Evolutionary conservation across 495 filamentous ascomycete genomes (phyloP), one percentile per base, ranked within the genome.

Genomic region (Massariosphaeria phaeospora): DNA sequence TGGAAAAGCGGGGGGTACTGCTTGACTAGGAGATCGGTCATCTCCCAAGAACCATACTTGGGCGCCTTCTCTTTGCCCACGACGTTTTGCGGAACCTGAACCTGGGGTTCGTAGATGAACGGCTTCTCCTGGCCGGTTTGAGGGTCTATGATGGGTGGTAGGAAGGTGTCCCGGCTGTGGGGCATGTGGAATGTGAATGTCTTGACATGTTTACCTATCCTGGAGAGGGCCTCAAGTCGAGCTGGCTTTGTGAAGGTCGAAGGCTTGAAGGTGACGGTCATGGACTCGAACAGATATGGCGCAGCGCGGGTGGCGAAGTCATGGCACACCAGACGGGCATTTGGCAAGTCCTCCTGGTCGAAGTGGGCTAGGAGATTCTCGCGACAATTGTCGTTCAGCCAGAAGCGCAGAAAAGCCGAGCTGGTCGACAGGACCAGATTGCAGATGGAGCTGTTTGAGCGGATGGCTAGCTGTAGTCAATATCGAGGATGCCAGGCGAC

Each of bases 1-100:
- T 91, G 88, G 71, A 91, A 93, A 6, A 91, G 69, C 6, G 88
- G 84, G 30, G 85, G 83, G 61, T 89, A 91, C 66, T 91, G 88
- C 61, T 85, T 78, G 30, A 86, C 83, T 31, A 91, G 75, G 40
- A 90, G 70, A 64, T 88, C 84, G 40, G 73, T 78, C 68, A 78
- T 74, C 49, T 75, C 82, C 79, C 63, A 80, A 62, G 72, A 76
- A 33, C 79, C 84, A 63, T 89, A 90, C 64, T 83, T 88, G 36
- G 81, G 80, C 70, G 67, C 57, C 67, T 54, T 66, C 48, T 47
- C 65, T 43, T 62, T 61, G 9, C 52, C 58, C 11, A 49, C 10
- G 5, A 59, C 55, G 1, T 55, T 52, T 10, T 52, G 39, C 20
- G 58, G 66, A 35, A 34, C 57, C 72, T 42, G 76, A 8, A 72